Evolutionary conservation across 345 rosid species (phyloP).

Genomic region (Eutrema yunnanense): DNA sequence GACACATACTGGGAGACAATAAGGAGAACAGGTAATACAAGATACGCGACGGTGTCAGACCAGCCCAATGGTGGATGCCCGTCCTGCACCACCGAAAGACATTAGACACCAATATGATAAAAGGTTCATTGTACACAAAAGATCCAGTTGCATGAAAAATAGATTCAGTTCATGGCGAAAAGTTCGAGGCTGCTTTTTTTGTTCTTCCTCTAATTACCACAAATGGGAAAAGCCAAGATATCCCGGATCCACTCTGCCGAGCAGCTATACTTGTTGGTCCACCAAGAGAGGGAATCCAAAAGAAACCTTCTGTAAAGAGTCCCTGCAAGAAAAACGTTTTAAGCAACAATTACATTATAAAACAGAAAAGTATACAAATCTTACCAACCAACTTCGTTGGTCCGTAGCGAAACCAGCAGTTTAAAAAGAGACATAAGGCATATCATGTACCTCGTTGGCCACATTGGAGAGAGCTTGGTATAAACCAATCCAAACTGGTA

Average conservation of each 20-base stretch:
- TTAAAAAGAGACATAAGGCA: neutral
- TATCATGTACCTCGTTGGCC: conserved; percentile 76
- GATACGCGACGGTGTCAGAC: conserved; percentile 88
- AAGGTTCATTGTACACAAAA: neutral
- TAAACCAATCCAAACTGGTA: conserved; percentile 97
- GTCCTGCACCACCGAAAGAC: conserved; percentile 47
- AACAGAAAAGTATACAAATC: neutral
- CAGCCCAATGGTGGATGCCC: conserved; percentile 98
- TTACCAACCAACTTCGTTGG: neutral
- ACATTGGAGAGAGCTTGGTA: conserved; percentile 99
- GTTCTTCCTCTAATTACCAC: conserved; percentile 54
- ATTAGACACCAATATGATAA: conserved; percentile 6
- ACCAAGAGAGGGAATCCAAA: conserved; percentile 96
- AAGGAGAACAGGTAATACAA: conserved; percentile 94
- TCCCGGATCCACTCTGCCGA: conserved; percentile 91
- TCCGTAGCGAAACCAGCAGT: neutral
- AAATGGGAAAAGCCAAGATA: conserved; percentile 95
- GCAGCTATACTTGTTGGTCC: conserved; percentile 98
- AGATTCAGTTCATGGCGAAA: neutral
- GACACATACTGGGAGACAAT: conserved; percentile 81
- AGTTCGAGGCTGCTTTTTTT: neutral
- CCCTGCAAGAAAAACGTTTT: conserved; percentile 45
- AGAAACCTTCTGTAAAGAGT: conserved; percentile 89
- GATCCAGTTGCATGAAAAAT: neutral
- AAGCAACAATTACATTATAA: conserved; percentile 10